phyloP scores from a whole-genome alignment of 495 filamentous ascomycete species.

The Tetracladium setigerum region DNA sequence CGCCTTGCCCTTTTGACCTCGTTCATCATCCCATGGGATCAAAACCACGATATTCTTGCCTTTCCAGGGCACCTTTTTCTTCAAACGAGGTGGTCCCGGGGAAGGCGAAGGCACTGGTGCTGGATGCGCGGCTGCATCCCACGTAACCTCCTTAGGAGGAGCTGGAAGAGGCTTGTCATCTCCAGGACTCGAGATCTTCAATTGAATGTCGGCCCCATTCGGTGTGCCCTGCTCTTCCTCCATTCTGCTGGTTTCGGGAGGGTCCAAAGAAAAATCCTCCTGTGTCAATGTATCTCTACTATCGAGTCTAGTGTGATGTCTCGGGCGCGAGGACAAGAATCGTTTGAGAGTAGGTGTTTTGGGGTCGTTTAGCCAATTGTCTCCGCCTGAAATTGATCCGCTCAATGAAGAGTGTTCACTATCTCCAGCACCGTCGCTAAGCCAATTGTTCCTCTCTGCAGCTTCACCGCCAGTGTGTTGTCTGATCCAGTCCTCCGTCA shows the following conservation, averaged over 20 bases:
- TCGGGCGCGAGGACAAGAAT: constrained; percentile 9
- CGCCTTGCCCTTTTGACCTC: constrained; percentile 50
- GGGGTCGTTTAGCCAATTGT: constrained; percentile 14
- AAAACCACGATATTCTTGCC: constrained; percentile 67
- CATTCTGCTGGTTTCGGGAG: constrained; percentile 17
- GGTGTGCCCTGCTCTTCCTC: constrained; percentile 16
- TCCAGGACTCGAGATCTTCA: neutral
- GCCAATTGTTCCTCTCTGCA: constrained; percentile 61
- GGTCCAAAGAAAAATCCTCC: constrained; percentile 39
- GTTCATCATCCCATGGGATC: constrained; percentile 60
- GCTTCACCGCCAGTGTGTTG: constrained; percentile 58
- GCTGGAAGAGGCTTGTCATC: constrained; percentile 38
- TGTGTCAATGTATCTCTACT: constrained; percentile 61
- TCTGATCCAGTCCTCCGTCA: constrained; percentile 73
- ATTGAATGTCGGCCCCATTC: neutral
- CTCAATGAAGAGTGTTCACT: constrained; percentile 57
- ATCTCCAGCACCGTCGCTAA: constrained; percentile 65
- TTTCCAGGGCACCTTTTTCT: constrained; percentile 56
- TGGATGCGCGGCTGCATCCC: constrained; percentile 7
- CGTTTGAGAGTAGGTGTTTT: constrained; percentile 21
- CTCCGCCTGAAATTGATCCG: constrained; percentile 37
- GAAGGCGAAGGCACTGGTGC: constrained; percentile 9
- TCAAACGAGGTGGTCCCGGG: constrained; percentile 35
- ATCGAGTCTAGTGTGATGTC: constrained; percentile 28
- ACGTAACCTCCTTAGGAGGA: constrained; percentile 25